These are phyloP conservation scores for Zarea fungicola DNA, from an alignment of 2,329 filamentous ascomycete genomes.

Conservation along the genomic window DNA sequence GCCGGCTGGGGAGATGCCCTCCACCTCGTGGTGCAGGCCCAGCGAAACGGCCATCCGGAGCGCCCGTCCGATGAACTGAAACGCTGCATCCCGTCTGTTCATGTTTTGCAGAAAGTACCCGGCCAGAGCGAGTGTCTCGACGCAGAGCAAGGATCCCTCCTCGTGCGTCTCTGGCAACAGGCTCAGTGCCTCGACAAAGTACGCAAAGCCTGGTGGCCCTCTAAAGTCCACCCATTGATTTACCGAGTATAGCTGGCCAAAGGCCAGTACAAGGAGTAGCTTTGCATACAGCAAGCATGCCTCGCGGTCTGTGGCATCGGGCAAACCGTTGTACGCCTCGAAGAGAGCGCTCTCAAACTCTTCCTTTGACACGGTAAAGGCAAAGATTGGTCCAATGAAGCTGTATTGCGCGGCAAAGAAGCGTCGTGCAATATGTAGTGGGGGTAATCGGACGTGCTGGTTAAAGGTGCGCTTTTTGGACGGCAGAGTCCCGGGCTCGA, in stretches of 20 bases:
- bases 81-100: constrained; percentile 50
- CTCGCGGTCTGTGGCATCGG: constrained; percentile 38
- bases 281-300: constrained; percentile 47
- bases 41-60: constrained; percentile 53
- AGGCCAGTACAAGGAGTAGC: constrained; percentile 47
- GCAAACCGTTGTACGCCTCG: constrained; percentile 37
- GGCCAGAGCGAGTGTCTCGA: constrained; percentile 49
- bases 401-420: constrained; percentile 48
- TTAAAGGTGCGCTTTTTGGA: constrained; percentile 24
- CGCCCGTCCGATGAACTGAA: constrained; percentile 49
- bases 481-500: constrained; percentile 29
- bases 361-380: constrained; percentile 40
- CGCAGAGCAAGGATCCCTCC: constrained; percentile 47
- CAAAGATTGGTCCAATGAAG: constrained; percentile 54
- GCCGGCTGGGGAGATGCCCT: constrained; percentile 7
- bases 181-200: constrained; percentile 46
- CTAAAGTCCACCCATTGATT: constrained; percentile 50
- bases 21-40: constrained; percentile 50
- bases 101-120: constrained; percentile 55
- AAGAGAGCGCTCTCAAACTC: constrained; percentile 41
- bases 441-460: constrained; percentile 36
- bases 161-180: constrained; percentile 52
- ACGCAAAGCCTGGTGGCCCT: constrained; percentile 50
- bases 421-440: constrained; percentile 44
- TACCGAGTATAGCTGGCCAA: constrained; percentile 52